These are phyloP conservation scores for Hypocrella siamensis DNA, from an alignment of 2,329 filamentous ascomycete species.

Conservation along the genomic window DNA sequence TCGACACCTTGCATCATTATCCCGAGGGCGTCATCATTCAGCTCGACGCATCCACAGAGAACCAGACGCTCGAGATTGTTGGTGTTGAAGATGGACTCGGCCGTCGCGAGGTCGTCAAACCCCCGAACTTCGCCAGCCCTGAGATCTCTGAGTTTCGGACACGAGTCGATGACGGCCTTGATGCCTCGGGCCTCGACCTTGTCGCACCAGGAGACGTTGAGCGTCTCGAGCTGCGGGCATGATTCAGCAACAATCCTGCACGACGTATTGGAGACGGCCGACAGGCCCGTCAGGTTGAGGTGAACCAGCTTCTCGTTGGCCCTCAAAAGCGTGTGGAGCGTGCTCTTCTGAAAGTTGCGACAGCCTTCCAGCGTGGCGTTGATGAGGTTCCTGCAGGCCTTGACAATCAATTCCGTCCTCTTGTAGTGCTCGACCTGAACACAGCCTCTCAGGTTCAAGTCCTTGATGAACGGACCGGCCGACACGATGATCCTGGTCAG, in stretches of 20 bases:
- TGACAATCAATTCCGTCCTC: constrained; percentile 60
- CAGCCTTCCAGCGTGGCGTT: constrained; percentile 84
- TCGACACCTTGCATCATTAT: constrained; percentile 62
- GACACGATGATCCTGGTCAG: constrained; percentile 71
- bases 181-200: constrained; percentile 69
- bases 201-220: constrained; percentile 90
- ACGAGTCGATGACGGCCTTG: constrained; percentile 54
- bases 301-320: constrained; percentile 66
- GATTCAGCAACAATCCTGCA: constrained; percentile 74
- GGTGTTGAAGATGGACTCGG: constrained; percentile 57
- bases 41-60: constrained; percentile 61
- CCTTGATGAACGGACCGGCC: constrained; percentile 78
- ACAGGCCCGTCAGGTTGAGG: constrained; percentile 72
- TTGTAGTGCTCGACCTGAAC: constrained; percentile 77
- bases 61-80: constrained; percentile 76
- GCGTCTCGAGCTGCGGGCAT: constrained; percentile 64
- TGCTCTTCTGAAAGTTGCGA: constrained; percentile 62
- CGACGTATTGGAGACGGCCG: constrained; percentile 64
- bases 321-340: constrained; percentile 60
- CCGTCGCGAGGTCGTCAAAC: constrained; percentile 59
- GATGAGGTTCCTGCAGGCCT: constrained; percentile 72
- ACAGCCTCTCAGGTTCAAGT: constrained; percentile 83
- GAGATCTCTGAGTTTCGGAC: constrained; percentile 60
- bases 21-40: constrained; percentile 59
- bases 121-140: constrained; percentile 69